Evolutionary conservation across 2,329 filamentous ascomycete genomes (phyloP).

Genomic region (Rhytidhysteron rufulum): DNA sequence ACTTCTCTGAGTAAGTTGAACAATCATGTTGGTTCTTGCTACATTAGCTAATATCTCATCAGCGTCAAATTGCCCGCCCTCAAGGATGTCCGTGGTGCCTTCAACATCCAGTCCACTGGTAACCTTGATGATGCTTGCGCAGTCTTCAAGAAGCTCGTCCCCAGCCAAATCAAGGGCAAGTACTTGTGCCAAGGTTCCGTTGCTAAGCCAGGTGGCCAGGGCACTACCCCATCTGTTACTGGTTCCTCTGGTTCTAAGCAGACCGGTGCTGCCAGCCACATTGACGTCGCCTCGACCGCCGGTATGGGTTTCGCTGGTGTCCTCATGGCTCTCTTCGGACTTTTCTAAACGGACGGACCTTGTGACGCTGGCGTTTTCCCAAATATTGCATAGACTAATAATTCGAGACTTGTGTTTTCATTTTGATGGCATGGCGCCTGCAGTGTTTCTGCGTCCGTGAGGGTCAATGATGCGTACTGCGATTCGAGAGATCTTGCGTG

Average conservation of each 20-base stretch:
- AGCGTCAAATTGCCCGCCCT: slow-evolving; percentile 67
- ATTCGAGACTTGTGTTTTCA: slow-evolving; percentile 25
- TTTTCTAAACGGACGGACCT: slow-evolving; percentile 42
- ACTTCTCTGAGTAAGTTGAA: slow-evolving; percentile 70
- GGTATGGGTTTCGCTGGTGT: slow-evolving; percentile 45
- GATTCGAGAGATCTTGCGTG: slow-evolving; percentile 19
- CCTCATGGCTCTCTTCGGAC: slow-evolving; percentile 44
- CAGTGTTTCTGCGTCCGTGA: slow-evolving; percentile 18
- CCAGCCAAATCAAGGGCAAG: slow-evolving; percentile 42
- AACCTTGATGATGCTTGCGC: slow-evolving; percentile 39
- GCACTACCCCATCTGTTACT: slow-evolving; percentile 32
- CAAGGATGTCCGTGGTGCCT: slow-evolving; percentile 44
- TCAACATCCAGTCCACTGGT: slow-evolving; percentile 47
- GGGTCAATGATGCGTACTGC: slow-evolving; percentile 17
- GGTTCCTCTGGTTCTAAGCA: slow-evolving; percentile 13
- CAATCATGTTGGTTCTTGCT: neutral
- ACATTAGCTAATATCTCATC: slow-evolving; percentile 24
- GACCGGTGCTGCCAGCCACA: slow-evolving; percentile 35
- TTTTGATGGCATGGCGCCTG: slow-evolving; percentile 29
- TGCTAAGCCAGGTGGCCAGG: slow-evolving; percentile 32
- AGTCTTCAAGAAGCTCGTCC: slow-evolving; percentile 35
- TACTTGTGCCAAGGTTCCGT: slow-evolving; percentile 40
- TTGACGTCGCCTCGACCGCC: slow-evolving; percentile 37
- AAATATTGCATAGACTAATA: slow-evolving; percentile 38
- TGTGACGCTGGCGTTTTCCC: slow-evolving; percentile 34